Base-by-base conservation (phyloP, 495 filamentous ascomycete species). In the Filosporella fistucella region DNA sequence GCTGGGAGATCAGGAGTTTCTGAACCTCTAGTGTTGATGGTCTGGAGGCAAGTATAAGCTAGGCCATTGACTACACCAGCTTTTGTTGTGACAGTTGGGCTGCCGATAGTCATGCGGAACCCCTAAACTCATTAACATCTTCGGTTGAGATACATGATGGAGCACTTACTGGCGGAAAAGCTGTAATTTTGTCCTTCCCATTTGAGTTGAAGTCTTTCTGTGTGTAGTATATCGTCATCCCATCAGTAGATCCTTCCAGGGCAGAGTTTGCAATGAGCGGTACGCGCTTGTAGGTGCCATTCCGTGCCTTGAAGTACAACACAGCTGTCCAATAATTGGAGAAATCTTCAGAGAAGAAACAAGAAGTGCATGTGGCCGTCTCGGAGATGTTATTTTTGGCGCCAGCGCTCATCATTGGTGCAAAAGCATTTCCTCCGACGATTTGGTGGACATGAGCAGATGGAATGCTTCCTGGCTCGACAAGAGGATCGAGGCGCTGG, bases 81-180 rank as follows among this genome's bases (percentile, higher is more conserved):
- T 28, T 51, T 64, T 43, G 57, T 63, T 37, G 75, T 71, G 36
- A 68, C 65, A 49, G 57, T 63, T 0, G 81, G 70, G 55, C 81
- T 68, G 29, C 86, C 86, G 30, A 80, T 74, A 13, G 88, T 54
- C 83, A 90, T 89, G 51, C 83, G 85, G 62, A 89, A 84, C 20
- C 77, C 80, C n/a, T n/a, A n/a, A n/a, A n/a, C n/a, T n/a, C n/a
- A n/a, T n/a, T n/a, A n/a, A n/a, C n/a, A n/a, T n/a, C n/a, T n/a
- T n/a, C n/a, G n/a, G n/a, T n/a, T n/a, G n/a, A n/a, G n/a, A n/a
- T n/a, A n/a, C n/a, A n/a, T n/a, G n/a, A n/a, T n/a, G n/a, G n/a
- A n/a, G n/a, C 6, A 24, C 32, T 57, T 4, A 51, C 66, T 18
- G 32, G 32, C 12, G n/a, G n/a, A 17, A 35, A 35, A 5, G 32